Evolutionary conservation across 1,139 yeast species (phyloP).

Genomic region (Taphrina confusa): DNA sequence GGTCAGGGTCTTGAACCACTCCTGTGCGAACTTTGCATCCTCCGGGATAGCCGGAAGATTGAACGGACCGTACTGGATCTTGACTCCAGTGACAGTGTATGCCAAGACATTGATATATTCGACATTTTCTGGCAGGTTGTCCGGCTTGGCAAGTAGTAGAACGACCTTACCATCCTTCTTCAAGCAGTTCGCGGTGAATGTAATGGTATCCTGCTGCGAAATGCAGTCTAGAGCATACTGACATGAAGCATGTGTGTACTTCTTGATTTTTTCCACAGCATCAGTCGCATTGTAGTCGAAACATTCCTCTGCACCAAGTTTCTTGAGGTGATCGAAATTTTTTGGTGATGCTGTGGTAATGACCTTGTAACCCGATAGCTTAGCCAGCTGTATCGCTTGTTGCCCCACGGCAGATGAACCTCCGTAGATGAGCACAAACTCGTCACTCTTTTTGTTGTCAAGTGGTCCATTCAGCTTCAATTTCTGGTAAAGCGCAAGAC

Average conservation of each 20-base stretch:
- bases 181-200: not conserved
- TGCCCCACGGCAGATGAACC: slow-evolving; percentile 61
- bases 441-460: slow-evolving; percentile 41
- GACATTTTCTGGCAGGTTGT: slow-evolving; percentile 2
- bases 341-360: slow-evolving; percentile 57
- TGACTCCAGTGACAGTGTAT: slow-evolving; percentile 22
- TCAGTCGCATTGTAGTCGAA: slow-evolving; percentile 63
- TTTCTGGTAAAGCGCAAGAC: slow-evolving; percentile 36
- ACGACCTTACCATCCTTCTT: slow-evolving; percentile 13
- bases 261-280: slow-evolving; percentile 54
- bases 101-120: slow-evolving; percentile 14
- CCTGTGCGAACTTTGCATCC: slow-evolving; percentile 35
- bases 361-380: slow-evolving; percentile 56
- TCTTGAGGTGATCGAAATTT: slow-evolving; percentile 51
- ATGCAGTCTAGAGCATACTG: slow-evolving; percentile 62
- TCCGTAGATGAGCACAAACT: slow-evolving; percentile 59
- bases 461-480: slow-evolving; percentile 38
- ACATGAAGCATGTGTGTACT: slow-evolving; percentile 49
- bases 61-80: slow-evolving; percentile 17
- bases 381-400: slow-evolving; percentile 59
- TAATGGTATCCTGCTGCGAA: slow-evolving; percentile 43
- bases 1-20: slow-evolving; percentile 35
- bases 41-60: slow-evolving; percentile 19
- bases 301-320: slow-evolving; percentile 60
- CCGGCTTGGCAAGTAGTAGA: slow-evolving; percentile 16